Percentiles rank a stretch among this genome's conserved stretches.
Evolutionary conservation across 2,329 filamentous ascomycete genomes (phyloP).

Genomic region (Aspergillus hortae): DNA sequence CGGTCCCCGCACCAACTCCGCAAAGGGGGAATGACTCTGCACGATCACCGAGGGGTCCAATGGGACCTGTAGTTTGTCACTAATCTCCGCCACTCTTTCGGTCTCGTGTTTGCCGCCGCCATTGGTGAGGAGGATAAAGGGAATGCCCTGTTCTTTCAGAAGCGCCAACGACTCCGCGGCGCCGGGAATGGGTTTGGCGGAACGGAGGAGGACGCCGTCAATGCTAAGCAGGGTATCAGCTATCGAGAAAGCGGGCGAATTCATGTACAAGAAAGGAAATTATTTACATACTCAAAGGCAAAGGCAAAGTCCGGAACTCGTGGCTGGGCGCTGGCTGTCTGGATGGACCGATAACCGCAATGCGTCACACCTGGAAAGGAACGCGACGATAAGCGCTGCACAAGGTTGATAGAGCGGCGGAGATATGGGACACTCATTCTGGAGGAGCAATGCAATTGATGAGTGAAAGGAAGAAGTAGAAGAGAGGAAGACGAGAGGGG

Average conservation of each 20-base stretch:
- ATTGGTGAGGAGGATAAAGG: slow-evolving; percentile 94
- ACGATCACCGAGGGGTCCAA: slow-evolving; percentile 70
- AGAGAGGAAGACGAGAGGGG: not conserved
- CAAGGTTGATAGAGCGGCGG: slow-evolving; percentile 23
- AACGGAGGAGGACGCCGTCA: slow-evolving; percentile 90
- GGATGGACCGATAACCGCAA: slow-evolving; percentile 22
- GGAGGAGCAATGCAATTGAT: not conserved
- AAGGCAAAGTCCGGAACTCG: slow-evolving; percentile 42
- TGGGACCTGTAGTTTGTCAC: slow-evolving; percentile 59
- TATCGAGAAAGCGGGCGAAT: not conserved
- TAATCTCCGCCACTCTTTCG: slow-evolving; percentile 68
- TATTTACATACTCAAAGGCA: slow-evolving; percentile 42
- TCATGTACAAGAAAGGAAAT: not conserved
- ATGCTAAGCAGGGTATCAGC: slow-evolving; percentile 53
- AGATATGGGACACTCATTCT: slow-evolving; percentile 25
- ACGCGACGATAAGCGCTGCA: slow-evolving; percentile 21
- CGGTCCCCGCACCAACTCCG: slow-evolving; percentile 62
- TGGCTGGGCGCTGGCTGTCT: slow-evolving; percentile 24
- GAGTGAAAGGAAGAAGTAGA: not conserved
- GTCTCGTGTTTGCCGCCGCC: slow-evolving; percentile 83
- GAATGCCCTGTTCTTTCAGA: slow-evolving; percentile 71
- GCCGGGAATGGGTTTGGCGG: slow-evolving; percentile 72
- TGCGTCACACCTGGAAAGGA: slow-evolving; percentile 13
- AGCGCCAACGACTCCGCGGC: slow-evolving; percentile 70
- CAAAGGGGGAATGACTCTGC: slow-evolving; percentile 88